These are phyloP conservation scores for Komagataea norvegica DNA, from an alignment of 1,139 yeast genomes.

Conservation along the genomic window DNA sequence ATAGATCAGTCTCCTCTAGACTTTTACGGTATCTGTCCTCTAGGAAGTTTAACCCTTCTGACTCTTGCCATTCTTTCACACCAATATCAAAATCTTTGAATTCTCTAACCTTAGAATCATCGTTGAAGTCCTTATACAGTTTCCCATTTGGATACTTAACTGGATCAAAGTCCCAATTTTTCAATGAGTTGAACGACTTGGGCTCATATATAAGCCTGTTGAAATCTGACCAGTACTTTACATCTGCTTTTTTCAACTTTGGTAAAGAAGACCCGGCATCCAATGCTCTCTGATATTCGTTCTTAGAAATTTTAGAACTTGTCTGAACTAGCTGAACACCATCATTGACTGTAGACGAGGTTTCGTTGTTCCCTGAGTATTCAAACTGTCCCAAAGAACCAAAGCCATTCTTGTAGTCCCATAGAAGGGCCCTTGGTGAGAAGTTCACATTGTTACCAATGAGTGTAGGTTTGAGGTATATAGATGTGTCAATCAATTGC, in stretches of 20 bases:
- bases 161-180: slow-evolving; percentile 52
- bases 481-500: slow-evolving; percentile 41
- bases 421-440: slow-evolving; percentile 72
- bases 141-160: slow-evolving; percentile 36
- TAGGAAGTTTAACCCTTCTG: slow-evolving; percentile 40
- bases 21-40: slow-evolving; percentile 56
- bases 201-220: slow-evolving; percentile 67
- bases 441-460: slow-evolving; percentile 50
- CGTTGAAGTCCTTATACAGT: slow-evolving; percentile 18
- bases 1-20: slow-evolving; percentile 72
- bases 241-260: slow-evolving; percentile 36
- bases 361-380: slow-evolving; percentile 32
- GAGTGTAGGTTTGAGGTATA: slow-evolving; percentile 41
- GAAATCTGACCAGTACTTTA: slow-evolving; percentile 80
- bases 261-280: slow-evolving; percentile 43
- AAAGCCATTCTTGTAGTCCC: slow-evolving; percentile 68
- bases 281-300: slow-evolving; percentile 57
- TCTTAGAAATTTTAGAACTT: slow-evolving; percentile 35
- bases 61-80: slow-evolving; percentile 39
- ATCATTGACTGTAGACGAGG: slow-evolving; percentile 10
- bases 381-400: slow-evolving; percentile 57
- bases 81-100: slow-evolving; percentile 46
- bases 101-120: slow-evolving; percentile 20
- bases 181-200: slow-evolving; percentile 45
- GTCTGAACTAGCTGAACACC: slow-evolving; percentile 16